These are phyloP conservation scores for Soucietia sequanensis DNA, from an alignment of 805 yeast species.

Conservation along the genomic window DNA sequence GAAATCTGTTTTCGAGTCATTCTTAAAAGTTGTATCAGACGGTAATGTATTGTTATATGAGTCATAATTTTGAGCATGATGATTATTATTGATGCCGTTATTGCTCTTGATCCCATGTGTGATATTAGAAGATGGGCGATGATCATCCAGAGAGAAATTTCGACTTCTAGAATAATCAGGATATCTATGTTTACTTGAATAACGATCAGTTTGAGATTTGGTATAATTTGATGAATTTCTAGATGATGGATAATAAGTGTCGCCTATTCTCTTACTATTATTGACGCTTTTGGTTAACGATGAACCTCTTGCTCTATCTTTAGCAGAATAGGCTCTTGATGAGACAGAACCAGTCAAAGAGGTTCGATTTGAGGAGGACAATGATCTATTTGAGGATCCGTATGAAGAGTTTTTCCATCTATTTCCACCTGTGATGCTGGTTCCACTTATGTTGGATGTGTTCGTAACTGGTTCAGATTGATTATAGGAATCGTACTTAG, in stretches of 20 bases:
- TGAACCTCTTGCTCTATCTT: constrained; percentile 19
- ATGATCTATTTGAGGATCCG: constrained; percentile 7
- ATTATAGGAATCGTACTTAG: constrained; percentile 1
- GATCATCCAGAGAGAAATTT: constrained; percentile 4
- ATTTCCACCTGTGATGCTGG: too few species aligned
- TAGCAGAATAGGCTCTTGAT: constrained; percentile 16
- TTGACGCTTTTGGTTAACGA: constrained; percentile 15
- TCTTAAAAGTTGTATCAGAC: too few species aligned
- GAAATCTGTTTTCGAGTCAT: neutral
- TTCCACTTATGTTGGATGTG: too few species aligned
- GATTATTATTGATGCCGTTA: too few species aligned
- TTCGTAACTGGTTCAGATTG: neutral
- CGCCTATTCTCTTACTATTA: constrained; percentile 18
- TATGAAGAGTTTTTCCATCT: constrained; percentile 2
- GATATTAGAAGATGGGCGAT: too few species aligned
- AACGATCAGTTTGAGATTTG: constrained; percentile 10
- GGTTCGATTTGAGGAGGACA: constrained; percentile 15
- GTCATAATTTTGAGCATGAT: too few species aligned
- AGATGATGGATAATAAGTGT: constrained; percentile 31
- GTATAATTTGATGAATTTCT: constrained; percentile 7
- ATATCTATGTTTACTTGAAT: constrained; percentile 7
- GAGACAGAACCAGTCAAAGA: constrained; percentile 23
- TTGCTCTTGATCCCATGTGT: too few species aligned
- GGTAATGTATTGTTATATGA: neutral
- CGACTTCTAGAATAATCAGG: constrained; percentile 8